A percentile compares a stretch with the other conserved stretches of the same genome.
These are phyloP conservation scores for Plasmodium cynomolgi DNA, from an alignment of 169 alveolate genomes.

Conservation along the genomic window DNA sequence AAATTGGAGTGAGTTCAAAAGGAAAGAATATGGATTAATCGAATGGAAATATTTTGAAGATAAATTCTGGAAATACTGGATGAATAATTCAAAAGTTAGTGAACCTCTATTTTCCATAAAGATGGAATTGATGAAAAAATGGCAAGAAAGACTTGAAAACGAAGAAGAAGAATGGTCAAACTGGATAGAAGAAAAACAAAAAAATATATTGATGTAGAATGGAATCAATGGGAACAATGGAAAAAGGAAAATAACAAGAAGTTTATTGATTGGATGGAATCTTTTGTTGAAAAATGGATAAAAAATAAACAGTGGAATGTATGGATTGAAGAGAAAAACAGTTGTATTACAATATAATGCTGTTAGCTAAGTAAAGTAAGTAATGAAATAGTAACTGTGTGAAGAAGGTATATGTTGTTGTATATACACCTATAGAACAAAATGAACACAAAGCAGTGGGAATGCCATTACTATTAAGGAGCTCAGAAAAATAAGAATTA, in stretches of 20 bases:
- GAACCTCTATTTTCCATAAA: no score
- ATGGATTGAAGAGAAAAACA: background rate
- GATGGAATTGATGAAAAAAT: background rate
- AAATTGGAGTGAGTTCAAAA: background rate
- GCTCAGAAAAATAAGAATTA: background rate
- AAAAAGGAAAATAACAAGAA: background rate
- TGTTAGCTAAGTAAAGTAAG: background rate
- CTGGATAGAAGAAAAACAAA: background rate
- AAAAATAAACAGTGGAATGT: background rate
- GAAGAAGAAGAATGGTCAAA: background rate
- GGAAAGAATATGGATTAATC: background rate
- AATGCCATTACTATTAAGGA: background rate
- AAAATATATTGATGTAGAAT: background rate
- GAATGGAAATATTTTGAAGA: background rate
- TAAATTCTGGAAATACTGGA: background rate
- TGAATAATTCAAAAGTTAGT: no score
- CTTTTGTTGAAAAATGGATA: no score
- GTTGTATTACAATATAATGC: background rate
- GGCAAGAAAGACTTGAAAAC: background rate
- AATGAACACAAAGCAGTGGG: background rate
- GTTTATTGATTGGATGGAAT: background rate
- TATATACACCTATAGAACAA: background rate
- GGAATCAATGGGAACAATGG: background rate
- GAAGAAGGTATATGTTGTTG: background rate
- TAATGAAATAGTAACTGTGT: background rate